Percentiles rank a stretch among this genome's conserved stretches.
Evolutionary conservation across 116 monocot genomes (phyloP).

Genomic region (Thalassia testudinum): DNA sequence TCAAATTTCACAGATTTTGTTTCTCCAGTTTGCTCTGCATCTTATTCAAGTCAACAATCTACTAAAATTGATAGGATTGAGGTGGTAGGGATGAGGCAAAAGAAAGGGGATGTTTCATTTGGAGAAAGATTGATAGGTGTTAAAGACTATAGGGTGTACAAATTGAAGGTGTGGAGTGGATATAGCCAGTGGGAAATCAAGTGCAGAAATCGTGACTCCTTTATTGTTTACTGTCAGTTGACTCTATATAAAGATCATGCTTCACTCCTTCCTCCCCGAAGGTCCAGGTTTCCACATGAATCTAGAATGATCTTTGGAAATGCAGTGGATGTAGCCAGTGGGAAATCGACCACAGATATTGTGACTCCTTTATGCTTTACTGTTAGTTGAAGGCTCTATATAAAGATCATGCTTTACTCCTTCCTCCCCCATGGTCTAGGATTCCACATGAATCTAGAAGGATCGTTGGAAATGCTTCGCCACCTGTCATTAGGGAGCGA

Average conservation of each 20-base stretch:
- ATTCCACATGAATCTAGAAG: conserved; percentile 74
- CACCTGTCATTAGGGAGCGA: conserved; percentile 58
- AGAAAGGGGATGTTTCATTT: conserved; percentile 91
- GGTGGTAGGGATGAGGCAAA: conserved; percentile 79
- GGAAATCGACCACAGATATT: conserved; percentile 79
- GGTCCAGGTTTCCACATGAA: conserved; percentile 60
- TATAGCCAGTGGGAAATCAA: conserved; percentile 69
- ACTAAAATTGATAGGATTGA: conserved; percentile 58
- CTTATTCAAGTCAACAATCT: conserved; percentile 36
- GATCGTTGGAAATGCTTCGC: conserved; percentile 78
- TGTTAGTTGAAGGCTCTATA: conserved; percentile 51
- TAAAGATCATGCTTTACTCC: conserved; percentile 29
- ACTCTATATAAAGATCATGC: conserved; percentile 43
- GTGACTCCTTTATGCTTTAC: conserved; percentile 73
- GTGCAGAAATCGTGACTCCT: conserved; percentile 80
- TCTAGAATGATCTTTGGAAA: conserved; percentile 84
- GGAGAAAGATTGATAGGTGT: conserved; percentile 93
- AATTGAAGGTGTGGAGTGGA: conserved; percentile 46
- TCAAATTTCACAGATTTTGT: conserved; percentile 45
- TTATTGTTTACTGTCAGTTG: conserved; percentile 54
- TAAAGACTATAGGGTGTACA: conserved; percentile 81
- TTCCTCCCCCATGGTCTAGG: conserved; percentile 70
- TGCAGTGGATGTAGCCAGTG: conserved; percentile 50
- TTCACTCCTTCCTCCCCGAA: conserved; percentile 53
- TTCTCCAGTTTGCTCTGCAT: conserved; percentile 39